Base-by-base conservation (phyloP, 257 asterid genomes). In the Mitragyna speciosa region DNA sequence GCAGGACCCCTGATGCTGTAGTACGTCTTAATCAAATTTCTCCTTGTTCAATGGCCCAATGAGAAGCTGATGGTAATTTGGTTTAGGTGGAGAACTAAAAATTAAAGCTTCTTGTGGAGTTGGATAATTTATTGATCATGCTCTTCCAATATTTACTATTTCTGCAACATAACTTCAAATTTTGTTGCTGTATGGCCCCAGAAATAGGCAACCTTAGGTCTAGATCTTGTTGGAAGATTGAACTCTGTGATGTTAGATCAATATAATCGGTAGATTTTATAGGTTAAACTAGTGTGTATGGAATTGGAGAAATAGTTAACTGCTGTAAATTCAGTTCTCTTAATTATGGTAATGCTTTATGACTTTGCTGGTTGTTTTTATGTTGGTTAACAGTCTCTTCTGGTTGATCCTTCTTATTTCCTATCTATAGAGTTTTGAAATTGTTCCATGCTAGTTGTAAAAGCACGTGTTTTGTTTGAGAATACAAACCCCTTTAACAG, bases 1-100 rank as follows among this genome's bases (percentile, higher is more conserved):
- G 83, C 90, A 90, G 94, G 83, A 82, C 43, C 63, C 20, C 83
- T 5, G 48, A 24, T 77, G 83, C 30, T 72, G 51, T 70, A 66
- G 43, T 70, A 65, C 73, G 85, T 69, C 63, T 73, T 65, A 76
- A 56, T 70, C 69, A 80, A 77, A 28, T 68, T 30, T 82, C 88
- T 28, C 78, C 87, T n/a, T 81, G 69, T 72, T 64, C 84, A 61
- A 83, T 76, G 80, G 76, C 82, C 76, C 88, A 73, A 58, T 79
- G 88, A 84, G 85, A 39, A 22, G 77, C 74, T 45, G 43, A 36
- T 31, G 30, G 63, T 39, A 47, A 28, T 30, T 61, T 52, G 48
- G 0, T 66, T 65, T 30, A 77, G 82, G 82, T 84, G 66, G 6
- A 6, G 8, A 76, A 31, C 31, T 15, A 49, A 71, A 22, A 63